Evolutionary conservation across 805 yeast genomes (phyloP).

Genomic region (Candida xyloterini): DNA sequence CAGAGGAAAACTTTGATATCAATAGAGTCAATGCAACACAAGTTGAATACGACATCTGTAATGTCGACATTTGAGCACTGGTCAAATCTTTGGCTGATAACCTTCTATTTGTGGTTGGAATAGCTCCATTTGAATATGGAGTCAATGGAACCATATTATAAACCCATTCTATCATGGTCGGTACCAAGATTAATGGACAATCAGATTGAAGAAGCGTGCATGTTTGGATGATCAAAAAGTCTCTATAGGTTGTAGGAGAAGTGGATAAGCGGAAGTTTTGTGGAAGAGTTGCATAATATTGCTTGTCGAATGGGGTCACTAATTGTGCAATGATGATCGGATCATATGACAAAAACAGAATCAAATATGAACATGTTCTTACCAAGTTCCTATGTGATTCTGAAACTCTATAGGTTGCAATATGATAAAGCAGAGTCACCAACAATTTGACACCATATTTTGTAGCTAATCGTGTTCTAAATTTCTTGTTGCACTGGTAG

Average conservation of each 20-base stretch:
- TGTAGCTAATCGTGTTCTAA: slow-evolving; percentile 43
- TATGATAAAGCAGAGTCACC: slow-evolving; percentile 53
- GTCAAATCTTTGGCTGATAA: slow-evolving; percentile 11
- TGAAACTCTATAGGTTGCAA: slow-evolving; percentile 45
- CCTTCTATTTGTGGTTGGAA: slow-evolving; percentile 20
- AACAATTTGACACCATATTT: slow-evolving; percentile 49
- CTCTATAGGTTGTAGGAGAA: slow-evolving; percentile 53
- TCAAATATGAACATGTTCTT: slow-evolving; percentile 49
- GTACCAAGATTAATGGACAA: slow-evolving; percentile 36
- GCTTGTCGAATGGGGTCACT: slow-evolving; percentile 42
- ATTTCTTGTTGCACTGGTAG: slow-evolving; percentile 64
- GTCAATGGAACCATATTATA: slow-evolving; percentile 57
- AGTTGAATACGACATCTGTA: slow-evolving; percentile 52
- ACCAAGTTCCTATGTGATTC: slow-evolving; percentile 41
- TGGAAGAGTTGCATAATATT: slow-evolving; percentile 50
- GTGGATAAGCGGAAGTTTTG: slow-evolving; percentile 41
- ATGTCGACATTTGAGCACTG: slow-evolving; percentile 9
- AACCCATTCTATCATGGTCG: slow-evolving; percentile 54
- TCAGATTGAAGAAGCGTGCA: slow-evolving; percentile 41
- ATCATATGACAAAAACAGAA: slow-evolving; percentile 45
- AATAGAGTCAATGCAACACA: slow-evolving; percentile 44
- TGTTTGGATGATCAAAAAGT: slow-evolving; percentile 55
- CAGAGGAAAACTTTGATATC: slow-evolving; percentile 37
- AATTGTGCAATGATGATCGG: slow-evolving; percentile 37
- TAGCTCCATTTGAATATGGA: slow-evolving; percentile 5